These are phyloP conservation scores for Diplodia corticola DNA, from an alignment of 2,329 filamentous ascomycete genomes.

Conservation along the genomic window DNA sequence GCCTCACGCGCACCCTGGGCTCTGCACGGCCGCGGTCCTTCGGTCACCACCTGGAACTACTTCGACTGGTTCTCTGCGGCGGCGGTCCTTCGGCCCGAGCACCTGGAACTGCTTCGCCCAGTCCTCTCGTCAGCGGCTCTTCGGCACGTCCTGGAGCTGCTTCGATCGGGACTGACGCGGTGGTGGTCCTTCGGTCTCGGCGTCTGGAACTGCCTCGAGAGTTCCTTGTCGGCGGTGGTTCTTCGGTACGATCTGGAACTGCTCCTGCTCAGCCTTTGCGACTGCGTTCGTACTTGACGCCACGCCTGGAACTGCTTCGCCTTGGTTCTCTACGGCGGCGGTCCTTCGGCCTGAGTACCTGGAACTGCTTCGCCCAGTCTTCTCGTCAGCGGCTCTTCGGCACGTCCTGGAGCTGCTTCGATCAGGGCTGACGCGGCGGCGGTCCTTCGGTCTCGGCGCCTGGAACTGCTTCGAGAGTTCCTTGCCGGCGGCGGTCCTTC, in stretches of 20 bases:
- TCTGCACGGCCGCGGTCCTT: not conserved
- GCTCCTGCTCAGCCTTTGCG: not conserved
- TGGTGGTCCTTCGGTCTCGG: not conserved
- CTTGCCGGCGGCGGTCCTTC: slow-evolving; percentile 3
- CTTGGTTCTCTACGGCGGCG: not conserved
- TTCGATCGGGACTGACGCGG: not conserved
- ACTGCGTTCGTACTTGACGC: not conserved
- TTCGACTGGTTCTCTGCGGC: not conserved
- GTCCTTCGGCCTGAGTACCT: slow-evolving; percentile 4
- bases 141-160: slow-evolving; percentile 5
- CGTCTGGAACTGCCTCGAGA: not conserved
- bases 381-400: not conserved
- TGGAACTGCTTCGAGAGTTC: not conserved
- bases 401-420: not conserved
- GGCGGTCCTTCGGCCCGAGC: not conserved
- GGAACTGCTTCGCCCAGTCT: not conserved
- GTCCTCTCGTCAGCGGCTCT: not conserved
- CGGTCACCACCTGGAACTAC: slow-evolving; percentile 5
- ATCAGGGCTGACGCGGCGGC: not conserved
- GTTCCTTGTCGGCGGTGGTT: not conserved
- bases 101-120: slow-evolving; percentile 4
- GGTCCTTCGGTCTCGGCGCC: not conserved
- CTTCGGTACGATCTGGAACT: not conserved
- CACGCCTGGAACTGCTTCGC: slow-evolving; percentile 3
- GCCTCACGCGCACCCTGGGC: not conserved